These are phyloP conservation scores for Favolaschia claudopus DNA, from an alignment of 768 basidiomycete genomes.

Conservation along the genomic window DNA sequence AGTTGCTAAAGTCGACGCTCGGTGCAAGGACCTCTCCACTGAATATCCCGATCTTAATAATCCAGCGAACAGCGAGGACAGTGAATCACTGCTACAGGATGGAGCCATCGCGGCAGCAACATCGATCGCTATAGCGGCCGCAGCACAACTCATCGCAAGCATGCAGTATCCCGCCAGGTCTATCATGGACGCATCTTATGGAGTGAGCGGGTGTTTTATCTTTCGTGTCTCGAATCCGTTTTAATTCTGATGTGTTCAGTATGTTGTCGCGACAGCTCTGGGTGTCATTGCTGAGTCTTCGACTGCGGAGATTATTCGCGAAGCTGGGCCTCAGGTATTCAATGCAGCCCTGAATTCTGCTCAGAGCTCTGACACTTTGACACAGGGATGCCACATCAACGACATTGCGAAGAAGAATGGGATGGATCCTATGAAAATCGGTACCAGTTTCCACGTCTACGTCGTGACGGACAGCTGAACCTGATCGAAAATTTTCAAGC, in stretches of 20 bases:
- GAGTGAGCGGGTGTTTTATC: too few species aligned
- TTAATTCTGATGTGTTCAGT: too few species aligned
- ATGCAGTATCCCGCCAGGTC: constrained; percentile 22
- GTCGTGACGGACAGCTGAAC: too few species aligned
- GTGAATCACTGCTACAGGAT: constrained; percentile 21
- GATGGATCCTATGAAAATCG: constrained; percentile 3
- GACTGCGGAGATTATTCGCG: constrained; percentile 2
- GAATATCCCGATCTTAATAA: constrained; percentile 29
- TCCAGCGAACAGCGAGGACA: constrained; percentile 17
- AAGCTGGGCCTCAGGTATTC: background rate
- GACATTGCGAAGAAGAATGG: constrained; percentile 3
- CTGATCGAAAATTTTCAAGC: too few species aligned
- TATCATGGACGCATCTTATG: constrained; percentile 13
- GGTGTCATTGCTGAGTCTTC: background rate
- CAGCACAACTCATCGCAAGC: constrained; percentile 33
- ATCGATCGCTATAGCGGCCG: constrained; percentile 28
- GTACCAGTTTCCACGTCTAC: too few species aligned
- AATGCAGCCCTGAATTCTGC: background rate
- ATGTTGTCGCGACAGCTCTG: background rate
- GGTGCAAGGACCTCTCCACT: constrained; percentile 8
- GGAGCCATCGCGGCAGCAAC: constrained; percentile 22
- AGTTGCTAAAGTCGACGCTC: background rate
- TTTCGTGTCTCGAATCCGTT: too few species aligned
- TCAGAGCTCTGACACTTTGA: background rate
- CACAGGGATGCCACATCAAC: constrained; percentile 1